Percentiles rank a stretch among this genome's conserved stretches.
These are phyloP conservation scores for Dioscorea zingiberensis DNA, from an alignment of 106 monocot species.

Conservation along the genomic window DNA sequence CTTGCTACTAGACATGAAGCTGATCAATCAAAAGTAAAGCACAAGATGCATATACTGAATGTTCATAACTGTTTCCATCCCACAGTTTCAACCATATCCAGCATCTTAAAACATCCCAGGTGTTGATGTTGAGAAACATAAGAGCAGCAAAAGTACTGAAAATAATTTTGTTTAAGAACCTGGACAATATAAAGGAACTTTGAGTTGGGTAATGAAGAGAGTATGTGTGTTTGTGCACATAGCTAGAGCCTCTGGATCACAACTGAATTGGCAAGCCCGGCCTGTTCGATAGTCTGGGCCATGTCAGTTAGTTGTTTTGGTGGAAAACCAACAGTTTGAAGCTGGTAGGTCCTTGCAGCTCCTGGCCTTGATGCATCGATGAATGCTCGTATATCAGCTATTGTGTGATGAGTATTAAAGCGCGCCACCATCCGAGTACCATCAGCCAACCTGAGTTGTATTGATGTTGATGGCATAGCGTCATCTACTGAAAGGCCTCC, in stretches of 20 bases:
- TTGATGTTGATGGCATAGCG: conserved; percentile 68
- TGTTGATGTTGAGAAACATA: no score
- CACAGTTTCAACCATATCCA: no score
- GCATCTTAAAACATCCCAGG: no score
- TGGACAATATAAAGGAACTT: no score
- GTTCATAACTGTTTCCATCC: no score
- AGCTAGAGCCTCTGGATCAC: conserved; percentile 73
- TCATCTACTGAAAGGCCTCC: conserved; percentile 45
- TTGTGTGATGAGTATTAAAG: conserved; percentile 67
- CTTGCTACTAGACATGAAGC: no score
- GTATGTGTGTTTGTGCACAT: not conserved
- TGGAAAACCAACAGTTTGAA: conserved; percentile 86
- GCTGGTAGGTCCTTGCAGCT: conserved; percentile 33
- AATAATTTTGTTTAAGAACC: no score
- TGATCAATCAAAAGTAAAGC: no score
- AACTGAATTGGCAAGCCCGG: conserved; percentile 82
- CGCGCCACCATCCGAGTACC: conserved; percentile 80
- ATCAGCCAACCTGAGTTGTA: conserved; percentile 75
- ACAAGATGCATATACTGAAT: no score
- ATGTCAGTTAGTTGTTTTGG: conserved; percentile 70
- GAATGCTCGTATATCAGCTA: conserved; percentile 70
- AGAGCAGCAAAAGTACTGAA: no score
- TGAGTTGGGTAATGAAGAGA: no score
- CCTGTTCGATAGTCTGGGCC: conserved; percentile 57
- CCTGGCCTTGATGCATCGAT: conserved; percentile 73